phyloP scores from a whole-genome alignment of 140 eudicot species.

The Stevia rebaudiana region DNA sequence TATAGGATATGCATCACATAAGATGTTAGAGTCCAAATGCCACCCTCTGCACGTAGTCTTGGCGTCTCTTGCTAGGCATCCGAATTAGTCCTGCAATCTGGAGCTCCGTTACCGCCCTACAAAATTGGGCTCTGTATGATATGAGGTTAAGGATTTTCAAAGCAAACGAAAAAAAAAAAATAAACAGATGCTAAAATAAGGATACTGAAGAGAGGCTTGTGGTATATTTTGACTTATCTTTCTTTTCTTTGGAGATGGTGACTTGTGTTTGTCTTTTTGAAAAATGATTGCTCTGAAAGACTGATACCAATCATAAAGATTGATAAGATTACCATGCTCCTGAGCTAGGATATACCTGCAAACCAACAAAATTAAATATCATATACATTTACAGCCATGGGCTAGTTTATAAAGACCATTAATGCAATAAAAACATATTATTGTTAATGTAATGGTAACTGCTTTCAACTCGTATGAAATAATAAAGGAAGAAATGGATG shows the following conservation, averaged over 20 bases:
- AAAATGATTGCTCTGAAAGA: constrained; percentile 55
- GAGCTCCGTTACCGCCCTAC: constrained; percentile 91
- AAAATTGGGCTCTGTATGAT: constrained; percentile 68
- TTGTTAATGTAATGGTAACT: too few species aligned
- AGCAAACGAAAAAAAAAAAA: background rate
- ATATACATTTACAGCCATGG: background rate
- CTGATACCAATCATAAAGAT: constrained; percentile 86
- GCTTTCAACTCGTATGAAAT: too few species aligned
- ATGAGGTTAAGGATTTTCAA: constrained; percentile 38
- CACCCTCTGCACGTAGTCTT: constrained; percentile 87
- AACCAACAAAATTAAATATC: background rate
- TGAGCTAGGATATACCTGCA: constrained; percentile 75
- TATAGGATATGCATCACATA: background rate
- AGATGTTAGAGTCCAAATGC: constrained; percentile 63
- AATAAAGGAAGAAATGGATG: too few species aligned
- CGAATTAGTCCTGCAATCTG: constrained; percentile 78
- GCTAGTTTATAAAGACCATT: background rate
- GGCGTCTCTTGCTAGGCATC: constrained; percentile 96
- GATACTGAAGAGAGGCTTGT: constrained; percentile 83
- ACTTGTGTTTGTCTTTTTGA: constrained; percentile 35
- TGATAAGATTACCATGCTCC: constrained; percentile 91
- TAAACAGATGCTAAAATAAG: constrained; percentile 24
- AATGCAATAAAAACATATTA: background rate
- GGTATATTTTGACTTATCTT: constrained; percentile 38
- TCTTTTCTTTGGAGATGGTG: constrained; percentile 73